Percentiles rank a stretch among this genome's conserved stretches.
phyloP scores from a whole-genome alignment of 2,329 filamentous ascomycete species.

The Sclerotinia subarctica region DNA sequence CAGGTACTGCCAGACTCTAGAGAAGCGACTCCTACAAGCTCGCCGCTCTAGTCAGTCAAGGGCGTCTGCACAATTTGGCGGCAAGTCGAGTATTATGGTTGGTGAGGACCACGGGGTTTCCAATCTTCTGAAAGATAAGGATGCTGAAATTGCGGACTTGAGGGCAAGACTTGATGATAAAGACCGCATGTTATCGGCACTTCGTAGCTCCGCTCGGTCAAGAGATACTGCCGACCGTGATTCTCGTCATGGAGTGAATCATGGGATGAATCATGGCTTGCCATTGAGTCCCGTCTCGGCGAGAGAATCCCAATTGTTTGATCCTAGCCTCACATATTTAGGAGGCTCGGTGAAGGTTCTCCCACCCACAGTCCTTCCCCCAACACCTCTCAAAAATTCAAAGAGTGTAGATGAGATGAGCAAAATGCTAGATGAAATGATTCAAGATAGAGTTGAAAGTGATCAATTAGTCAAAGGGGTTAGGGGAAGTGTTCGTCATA shows the following conservation, averaged over 20 bases:
- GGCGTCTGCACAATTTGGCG: constrained; percentile 70
- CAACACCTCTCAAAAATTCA: constrained; percentile 36
- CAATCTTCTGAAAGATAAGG: constrained; percentile 77
- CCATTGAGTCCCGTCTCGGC: constrained; percentile 37
- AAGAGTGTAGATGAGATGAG: constrained; percentile 90
- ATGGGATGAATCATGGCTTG: constrained; percentile 23
- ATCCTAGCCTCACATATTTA: constrained; percentile 18
- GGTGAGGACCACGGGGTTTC: constrained; percentile 76
- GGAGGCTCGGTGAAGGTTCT: constrained; percentile 24
- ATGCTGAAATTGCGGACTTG: constrained; percentile 89
- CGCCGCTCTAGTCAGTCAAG: constrained; percentile 85
- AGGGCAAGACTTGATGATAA: constrained; percentile 88
- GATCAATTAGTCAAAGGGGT: constrained; percentile 66
- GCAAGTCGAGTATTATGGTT: constrained; percentile 62
- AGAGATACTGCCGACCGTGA: constrained; percentile 71
- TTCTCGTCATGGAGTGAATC: constrained; percentile 29
- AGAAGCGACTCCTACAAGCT: constrained; percentile 88
- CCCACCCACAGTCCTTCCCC: constrained; percentile 27
- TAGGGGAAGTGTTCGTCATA: constrained; percentile 64
- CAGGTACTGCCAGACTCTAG: constrained; percentile 89
- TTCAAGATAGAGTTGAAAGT: constrained; percentile 78
- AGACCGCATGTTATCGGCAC: constrained; percentile 84
- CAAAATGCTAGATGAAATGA: constrained; percentile 93
- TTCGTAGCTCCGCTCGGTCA: constrained; percentile 81
- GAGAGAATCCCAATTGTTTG: constrained; percentile 32